phyloP scores from a whole-genome alignment of 495 filamentous ascomycete species.

The Penicillium steckii region DNA sequence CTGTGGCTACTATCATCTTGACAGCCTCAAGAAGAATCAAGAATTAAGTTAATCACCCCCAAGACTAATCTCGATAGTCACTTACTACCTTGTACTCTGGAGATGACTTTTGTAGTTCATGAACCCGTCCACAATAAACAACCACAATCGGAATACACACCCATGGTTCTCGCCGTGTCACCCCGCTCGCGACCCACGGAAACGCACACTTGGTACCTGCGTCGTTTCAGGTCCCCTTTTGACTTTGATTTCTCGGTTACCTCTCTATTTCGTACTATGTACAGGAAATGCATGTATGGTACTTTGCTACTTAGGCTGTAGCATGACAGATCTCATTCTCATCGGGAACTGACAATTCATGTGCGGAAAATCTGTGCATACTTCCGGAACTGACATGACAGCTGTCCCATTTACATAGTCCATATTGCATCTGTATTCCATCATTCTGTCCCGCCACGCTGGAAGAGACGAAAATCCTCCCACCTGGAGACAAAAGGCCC shows the following conservation, averaged over 20 bases:
- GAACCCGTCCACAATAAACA: conserved; percentile 18
- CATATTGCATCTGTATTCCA: not conserved
- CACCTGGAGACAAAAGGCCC: not conserved
- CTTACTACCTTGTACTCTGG: too few relatives aligned
- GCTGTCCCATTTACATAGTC: not conserved
- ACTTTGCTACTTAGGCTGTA: too few relatives aligned
- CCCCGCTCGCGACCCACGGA: conserved; percentile 8
- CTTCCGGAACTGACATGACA: not conserved
- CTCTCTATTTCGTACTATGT: not conserved
- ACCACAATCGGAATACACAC: conserved; percentile 8
- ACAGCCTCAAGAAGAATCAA: not conserved
- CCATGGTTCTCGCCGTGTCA: conserved; percentile 17
- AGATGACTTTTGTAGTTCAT: too few relatives aligned
- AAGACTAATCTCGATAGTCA: not conserved
- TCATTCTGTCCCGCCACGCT: not conserved
- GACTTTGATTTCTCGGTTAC: conserved; percentile 1
- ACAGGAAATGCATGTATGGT: too few relatives aligned
- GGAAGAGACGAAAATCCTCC: not conserved
- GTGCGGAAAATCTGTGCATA: not conserved
- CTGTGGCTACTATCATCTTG: not conserved
- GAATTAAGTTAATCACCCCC: not conserved
- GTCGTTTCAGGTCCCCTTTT: conserved; percentile 6
- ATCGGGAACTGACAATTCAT: not conserved
- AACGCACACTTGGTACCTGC: conserved; percentile 6
- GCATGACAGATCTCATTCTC: not conserved